phyloP scores from a whole-genome alignment of 352 stramenopile species.

The Thraustochytrium striatum region DNA sequence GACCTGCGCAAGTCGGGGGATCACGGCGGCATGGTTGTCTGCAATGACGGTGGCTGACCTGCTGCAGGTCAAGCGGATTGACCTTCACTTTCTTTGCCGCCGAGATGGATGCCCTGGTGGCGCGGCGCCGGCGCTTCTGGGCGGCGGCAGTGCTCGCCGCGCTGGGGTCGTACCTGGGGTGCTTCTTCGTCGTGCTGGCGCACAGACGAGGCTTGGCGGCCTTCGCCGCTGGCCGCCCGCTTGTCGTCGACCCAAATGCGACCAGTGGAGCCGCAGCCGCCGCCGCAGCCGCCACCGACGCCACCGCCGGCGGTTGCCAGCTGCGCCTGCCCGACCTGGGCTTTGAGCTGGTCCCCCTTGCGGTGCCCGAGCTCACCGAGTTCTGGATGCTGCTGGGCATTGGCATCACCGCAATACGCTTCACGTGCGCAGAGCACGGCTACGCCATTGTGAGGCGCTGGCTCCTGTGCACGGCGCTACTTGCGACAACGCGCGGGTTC shows the following conservation, averaged over 20 bases:
- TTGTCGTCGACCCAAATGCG: background rate
- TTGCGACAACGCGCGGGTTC: background rate
- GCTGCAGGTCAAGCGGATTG: too few relatives aligned
- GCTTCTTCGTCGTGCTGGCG: slow-evolving; percentile 6
- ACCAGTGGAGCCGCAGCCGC: background rate
- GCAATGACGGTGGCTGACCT: too few relatives aligned
- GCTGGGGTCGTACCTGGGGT: slow-evolving; percentile 32
- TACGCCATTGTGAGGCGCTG: background rate
- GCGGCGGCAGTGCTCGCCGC: background rate
- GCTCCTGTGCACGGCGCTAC: background rate
- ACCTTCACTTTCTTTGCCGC: too few relatives aligned
- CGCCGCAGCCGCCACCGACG: background rate
- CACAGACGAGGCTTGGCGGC: background rate
- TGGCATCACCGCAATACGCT: background rate
- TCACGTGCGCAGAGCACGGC: background rate
- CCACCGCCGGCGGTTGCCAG: background rate
- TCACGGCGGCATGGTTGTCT: too few relatives aligned
- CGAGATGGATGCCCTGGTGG: too few relatives aligned
- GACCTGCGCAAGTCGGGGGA: too few relatives aligned
- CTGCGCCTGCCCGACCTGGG: background rate
- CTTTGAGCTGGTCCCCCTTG: slow-evolving; percentile 10
- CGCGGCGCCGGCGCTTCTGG: background rate
- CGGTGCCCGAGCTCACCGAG: slow-evolving; percentile 20
- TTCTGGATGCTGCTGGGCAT: slow-evolving; percentile 23
- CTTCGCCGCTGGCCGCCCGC: background rate